Percentiles rank a stretch among this genome's conserved stretches.
Evolutionary conservation across 768 basidiomycete species (phyloP).

Genomic region (Suillus occidentalis): DNA sequence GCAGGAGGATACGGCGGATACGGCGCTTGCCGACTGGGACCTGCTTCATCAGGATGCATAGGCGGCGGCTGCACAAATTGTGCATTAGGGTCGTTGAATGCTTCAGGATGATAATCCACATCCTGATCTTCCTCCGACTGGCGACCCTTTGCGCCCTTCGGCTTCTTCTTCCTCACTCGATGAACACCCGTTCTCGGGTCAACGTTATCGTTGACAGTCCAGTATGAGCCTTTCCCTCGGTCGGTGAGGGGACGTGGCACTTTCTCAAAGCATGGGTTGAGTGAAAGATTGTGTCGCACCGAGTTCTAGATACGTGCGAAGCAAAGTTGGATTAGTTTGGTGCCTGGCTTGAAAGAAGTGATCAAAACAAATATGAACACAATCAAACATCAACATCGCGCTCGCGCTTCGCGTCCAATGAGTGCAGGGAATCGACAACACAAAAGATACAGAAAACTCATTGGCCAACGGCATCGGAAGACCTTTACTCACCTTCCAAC

Average conservation of each 20-base stretch:
- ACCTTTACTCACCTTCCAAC: slow-evolving; percentile 77
- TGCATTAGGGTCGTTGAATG: slow-evolving; percentile 55
- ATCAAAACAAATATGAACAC: slow-evolving; percentile 57
- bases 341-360: slow-evolving; percentile 28
- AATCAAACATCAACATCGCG: slow-evolving; percentile 69
- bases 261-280: slow-evolving; percentile 91
- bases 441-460: slow-evolving; percentile 3
- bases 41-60: slow-evolving; percentile 61
- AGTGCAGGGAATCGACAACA: slow-evolving; percentile 9
- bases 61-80: slow-evolving; percentile 54
- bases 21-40: slow-evolving; percentile 55
- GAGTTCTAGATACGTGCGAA: slow-evolving; percentile 60
- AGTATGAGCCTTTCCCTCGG: slow-evolving; percentile 88
- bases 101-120: slow-evolving; percentile 59
- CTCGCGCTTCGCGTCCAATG: slow-evolving; percentile 38
- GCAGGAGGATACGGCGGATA: slow-evolving; percentile 64
- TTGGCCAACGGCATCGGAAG: not conserved
- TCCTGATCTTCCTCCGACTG: slow-evolving; percentile 58
- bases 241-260: slow-evolving; percentile 90
- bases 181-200: slow-evolving; percentile 89
- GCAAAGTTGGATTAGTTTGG: slow-evolving; percentile 22
- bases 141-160: slow-evolving; percentile 52
- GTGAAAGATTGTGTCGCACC: slow-evolving; percentile 85
- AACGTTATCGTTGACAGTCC: slow-evolving; percentile 90
- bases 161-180: slow-evolving; percentile 85